These are phyloP conservation scores for Hypsizygus ulmarius DNA, from an alignment of 1,284 basidiomycete genomes.

Conservation along the genomic window DNA sequence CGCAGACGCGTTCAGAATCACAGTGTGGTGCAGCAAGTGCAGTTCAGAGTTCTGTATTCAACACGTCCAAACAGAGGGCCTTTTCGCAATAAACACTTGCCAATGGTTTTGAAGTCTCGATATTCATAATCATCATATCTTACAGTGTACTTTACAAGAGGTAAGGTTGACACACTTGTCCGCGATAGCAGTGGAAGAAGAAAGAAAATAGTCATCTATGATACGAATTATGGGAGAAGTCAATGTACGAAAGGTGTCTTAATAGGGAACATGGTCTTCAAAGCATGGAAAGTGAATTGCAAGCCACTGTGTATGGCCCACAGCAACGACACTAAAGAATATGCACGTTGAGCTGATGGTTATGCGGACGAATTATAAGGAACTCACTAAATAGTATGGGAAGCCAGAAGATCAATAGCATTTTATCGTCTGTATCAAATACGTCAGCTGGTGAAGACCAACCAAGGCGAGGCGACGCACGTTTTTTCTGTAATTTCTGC, in stretches of 20 bases:
- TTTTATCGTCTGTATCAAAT: slow-evolving; percentile 70
- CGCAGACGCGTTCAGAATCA: background rate
- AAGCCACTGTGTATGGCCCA: slow-evolving; percentile 64
- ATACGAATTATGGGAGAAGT: slow-evolving; percentile 10
- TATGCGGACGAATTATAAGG: background rate
- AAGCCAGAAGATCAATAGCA: slow-evolving; percentile 94
- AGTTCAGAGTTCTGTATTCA: background rate
- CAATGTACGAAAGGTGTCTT: slow-evolving; percentile 33
- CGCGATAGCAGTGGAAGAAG: slow-evolving; percentile 8
- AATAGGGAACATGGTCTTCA: slow-evolving; percentile 50
- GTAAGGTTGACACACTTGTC: background rate
- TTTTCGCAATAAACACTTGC: too few species aligned
- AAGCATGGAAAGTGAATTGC: slow-evolving; percentile 52
- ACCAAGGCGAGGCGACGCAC: slow-evolving; percentile 35
- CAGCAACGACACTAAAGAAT: slow-evolving; percentile 56
- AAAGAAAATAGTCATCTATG: slow-evolving; percentile 4
- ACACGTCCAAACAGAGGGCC: background rate
- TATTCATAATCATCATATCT: too few species aligned
- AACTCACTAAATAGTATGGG: slow-evolving; percentile 80
- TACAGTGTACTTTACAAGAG: too few species aligned
- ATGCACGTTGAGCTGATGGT: background rate
- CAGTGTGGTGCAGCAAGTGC: background rate
- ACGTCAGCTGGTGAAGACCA: slow-evolving; percentile 9
- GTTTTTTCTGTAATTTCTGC: slow-evolving; percentile 63
- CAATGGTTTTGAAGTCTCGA: background rate